Evolutionary conservation across 345 rosid genomes (phyloP).

Genomic region (Boechera divaricarpa): DNA sequence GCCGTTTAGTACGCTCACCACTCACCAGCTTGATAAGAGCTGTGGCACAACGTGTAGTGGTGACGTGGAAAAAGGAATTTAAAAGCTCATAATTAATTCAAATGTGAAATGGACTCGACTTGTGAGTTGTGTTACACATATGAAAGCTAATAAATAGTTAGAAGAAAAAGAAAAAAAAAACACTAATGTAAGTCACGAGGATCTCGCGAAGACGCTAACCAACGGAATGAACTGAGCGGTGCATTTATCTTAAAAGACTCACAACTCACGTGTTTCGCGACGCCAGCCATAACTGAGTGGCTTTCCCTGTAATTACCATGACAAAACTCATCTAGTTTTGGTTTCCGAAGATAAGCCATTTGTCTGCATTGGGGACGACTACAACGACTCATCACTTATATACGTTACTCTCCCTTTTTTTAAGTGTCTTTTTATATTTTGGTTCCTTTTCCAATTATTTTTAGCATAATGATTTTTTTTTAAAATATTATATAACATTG

Average conservation of each 20-base stretch:
- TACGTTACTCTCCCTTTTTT: slow-evolving; percentile 38
- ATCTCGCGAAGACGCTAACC: slow-evolving; percentile 20
- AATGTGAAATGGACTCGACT: too few species aligned
- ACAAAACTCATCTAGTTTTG: neutral
- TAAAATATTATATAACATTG: neutral
- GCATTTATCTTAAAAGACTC: slow-evolving; percentile 36
- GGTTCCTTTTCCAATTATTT: slow-evolving; percentile 9
- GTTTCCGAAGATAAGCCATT: slow-evolving; percentile 20
- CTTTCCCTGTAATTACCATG: slow-evolving; percentile 5
- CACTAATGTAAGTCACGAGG: slow-evolving; percentile 36
- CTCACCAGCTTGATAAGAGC: too few species aligned
- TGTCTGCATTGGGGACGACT: slow-evolving; percentile 29
- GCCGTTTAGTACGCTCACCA: too few species aligned
- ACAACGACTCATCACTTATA: slow-evolving; percentile 6
- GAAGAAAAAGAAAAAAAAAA: slow-evolving; percentile 4
- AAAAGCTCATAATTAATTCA: too few species aligned
- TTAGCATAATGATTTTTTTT: neutral
- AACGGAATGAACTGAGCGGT: slow-evolving; percentile 31
- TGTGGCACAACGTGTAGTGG: too few species aligned
- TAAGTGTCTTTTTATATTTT: neutral
- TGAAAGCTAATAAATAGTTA: slow-evolving; percentile 19
- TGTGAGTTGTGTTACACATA: neutral
- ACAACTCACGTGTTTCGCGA: slow-evolving; percentile 42
- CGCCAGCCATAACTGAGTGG: slow-evolving; percentile 32
- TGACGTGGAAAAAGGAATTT: too few species aligned